Evolutionary conservation across 2,329 filamentous ascomycete species (phyloP).

Genomic region (Sporothrix pallida): DNA sequence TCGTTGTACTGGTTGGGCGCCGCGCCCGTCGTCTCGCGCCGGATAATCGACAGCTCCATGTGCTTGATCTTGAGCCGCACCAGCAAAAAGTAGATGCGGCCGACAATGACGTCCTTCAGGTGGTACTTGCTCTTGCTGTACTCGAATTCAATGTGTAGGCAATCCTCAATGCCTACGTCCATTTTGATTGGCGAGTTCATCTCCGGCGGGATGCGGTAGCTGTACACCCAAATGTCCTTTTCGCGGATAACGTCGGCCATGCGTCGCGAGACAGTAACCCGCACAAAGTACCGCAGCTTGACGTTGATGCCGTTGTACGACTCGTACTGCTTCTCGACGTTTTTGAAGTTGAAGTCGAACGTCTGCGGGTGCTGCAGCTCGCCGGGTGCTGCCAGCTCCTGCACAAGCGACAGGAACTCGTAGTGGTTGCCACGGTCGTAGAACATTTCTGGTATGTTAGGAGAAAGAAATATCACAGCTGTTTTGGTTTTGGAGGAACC

Average conservation of each 20-base stretch:
- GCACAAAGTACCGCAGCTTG: constrained; percentile 96
- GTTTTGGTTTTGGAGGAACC: constrained; percentile 34
- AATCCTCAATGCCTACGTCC: constrained; percentile 99
- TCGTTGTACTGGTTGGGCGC: constrained; percentile 99
- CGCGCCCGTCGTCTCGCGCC: constrained; percentile 92
- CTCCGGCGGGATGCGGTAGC: constrained; percentile 96
- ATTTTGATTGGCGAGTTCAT: constrained; percentile 99
- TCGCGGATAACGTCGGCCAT: constrained; percentile 99
- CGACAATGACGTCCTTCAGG: constrained; percentile 98
- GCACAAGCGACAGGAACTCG: constrained; percentile 95
- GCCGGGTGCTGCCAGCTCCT: constrained; percentile 94
- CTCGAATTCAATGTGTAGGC: constrained; percentile 98
- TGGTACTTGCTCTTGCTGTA: constrained; percentile 99
- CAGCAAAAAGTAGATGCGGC: constrained; percentile 96
- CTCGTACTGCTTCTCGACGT: constrained; percentile 99
- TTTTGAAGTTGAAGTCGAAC: constrained; percentile 99
- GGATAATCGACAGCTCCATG: constrained; percentile 98
- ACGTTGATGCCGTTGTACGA: constrained; percentile 99
- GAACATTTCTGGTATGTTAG: constrained; percentile 83
- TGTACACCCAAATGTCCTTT: constrained; percentile 99
- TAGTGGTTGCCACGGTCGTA: constrained; percentile 99
- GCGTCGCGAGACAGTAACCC: constrained; percentile 91
- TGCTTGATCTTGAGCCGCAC: constrained; percentile 99
- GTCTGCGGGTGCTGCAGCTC: constrained; percentile 99
- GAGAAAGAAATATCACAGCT: background rate